A percentile compares a stretch with the other conserved stretches of the same genome.
Evolutionary conservation across 1,284 basidiomycete genomes (phyloP).

Genomic region (Cryptococcus sp.): DNA sequence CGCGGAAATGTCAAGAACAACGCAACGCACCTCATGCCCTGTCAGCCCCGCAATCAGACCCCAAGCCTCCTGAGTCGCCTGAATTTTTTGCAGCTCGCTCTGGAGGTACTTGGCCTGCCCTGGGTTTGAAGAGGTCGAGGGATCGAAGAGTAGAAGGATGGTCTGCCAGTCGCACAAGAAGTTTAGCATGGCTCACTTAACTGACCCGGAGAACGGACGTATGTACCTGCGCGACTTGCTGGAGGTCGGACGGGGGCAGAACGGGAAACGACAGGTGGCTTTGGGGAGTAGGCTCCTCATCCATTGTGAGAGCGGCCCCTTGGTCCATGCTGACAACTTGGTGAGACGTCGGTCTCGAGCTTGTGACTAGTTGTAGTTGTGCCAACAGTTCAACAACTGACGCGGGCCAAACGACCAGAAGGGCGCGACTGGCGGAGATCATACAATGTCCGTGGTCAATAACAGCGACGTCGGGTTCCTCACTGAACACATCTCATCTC

Average conservation of each 20-base stretch:
- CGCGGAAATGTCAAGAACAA: background rate
- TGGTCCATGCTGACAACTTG: too few relatives aligned
- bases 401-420: too few relatives aligned
- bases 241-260: slow-evolving; percentile 31
- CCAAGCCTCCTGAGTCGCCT: slow-evolving; percentile 47
- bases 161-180: slow-evolving; percentile 28
- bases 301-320: slow-evolving; percentile 4
- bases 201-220: slow-evolving; percentile 1
- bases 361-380: too few relatives aligned
- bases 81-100: slow-evolving; percentile 44
- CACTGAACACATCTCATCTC: too few relatives aligned
- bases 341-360: too few relatives aligned
- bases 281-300: slow-evolving; percentile 59
- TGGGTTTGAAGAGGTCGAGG: slow-evolving; percentile 36
- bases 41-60: slow-evolving; percentile 47
- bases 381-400: too few relatives aligned
- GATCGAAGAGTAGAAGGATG: slow-evolving; percentile 43
- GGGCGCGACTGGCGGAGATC: too few relatives aligned
- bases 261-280: slow-evolving; percentile 57
- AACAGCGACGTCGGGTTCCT: too few relatives aligned
- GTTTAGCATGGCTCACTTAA: background rate
- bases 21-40: slow-evolving; percentile 36
- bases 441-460: too few relatives aligned
- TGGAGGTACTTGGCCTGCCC: slow-evolving; percentile 42
- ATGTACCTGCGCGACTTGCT: slow-evolving; percentile 40